These are phyloP conservation scores for Rhizophagus prolifer DNA, from an alignment of 192 early-diverging fungal genomes.

Conservation along the genomic window DNA sequence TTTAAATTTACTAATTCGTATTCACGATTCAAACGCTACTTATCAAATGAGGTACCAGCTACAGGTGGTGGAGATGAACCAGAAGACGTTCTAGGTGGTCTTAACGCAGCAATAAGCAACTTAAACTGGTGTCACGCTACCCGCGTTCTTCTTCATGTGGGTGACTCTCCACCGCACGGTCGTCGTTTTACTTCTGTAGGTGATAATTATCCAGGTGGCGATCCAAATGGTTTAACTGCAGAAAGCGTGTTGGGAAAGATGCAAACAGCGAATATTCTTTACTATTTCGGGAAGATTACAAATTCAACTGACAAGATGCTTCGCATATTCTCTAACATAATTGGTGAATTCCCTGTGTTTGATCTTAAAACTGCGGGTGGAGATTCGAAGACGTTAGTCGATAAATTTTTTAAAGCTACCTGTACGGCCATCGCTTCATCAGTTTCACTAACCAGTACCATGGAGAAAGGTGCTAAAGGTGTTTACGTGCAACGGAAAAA, in stretches of 20 bases:
- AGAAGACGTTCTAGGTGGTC: constrained; percentile 29
- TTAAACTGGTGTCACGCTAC: background rate
- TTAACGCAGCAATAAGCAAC: no score
- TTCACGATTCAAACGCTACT: background rate
- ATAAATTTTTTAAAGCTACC: background rate
- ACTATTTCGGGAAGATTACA: constrained; percentile 15
- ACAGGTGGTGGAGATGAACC: constrained; percentile 20
- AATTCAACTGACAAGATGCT: constrained; percentile 16
- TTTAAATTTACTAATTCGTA: background rate
- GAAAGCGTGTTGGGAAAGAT: constrained; percentile 3
- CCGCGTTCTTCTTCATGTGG: constrained; percentile 11
- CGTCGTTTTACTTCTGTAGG: background rate
- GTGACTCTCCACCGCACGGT: constrained; percentile 20
- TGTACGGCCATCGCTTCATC: constrained; percentile 15
- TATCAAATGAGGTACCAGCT: background rate
- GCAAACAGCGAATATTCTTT: no score
- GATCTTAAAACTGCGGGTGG: background rate
- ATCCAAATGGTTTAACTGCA: constrained; percentile 25
- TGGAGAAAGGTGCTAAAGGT: no score
- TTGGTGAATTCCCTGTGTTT: background rate
- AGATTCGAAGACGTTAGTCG: background rate
- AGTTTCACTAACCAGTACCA: no score
- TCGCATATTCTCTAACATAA: no score
- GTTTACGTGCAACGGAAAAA: no score
- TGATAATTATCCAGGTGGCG: constrained; percentile 25